Percentiles rank a stretch among this genome's conserved stretches.
Conservation (phyloP, 305 asterid species). For the Fraxinus ornus region DNA sequence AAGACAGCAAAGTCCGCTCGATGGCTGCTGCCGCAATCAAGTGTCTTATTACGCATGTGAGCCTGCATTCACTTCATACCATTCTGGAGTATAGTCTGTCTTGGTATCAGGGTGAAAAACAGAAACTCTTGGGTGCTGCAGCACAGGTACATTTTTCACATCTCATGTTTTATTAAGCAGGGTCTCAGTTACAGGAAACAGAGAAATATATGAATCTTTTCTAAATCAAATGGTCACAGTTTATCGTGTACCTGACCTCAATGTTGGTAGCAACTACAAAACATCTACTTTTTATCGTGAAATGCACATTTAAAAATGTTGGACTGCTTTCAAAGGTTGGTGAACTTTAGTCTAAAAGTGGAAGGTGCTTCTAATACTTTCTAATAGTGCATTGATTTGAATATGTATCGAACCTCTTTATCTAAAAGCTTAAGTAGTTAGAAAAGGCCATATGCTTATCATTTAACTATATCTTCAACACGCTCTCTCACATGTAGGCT, state of each 20-base stretch:
- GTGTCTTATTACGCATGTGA: conserved; percentile 73
- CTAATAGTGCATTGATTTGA: neutral
- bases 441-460: neutral
- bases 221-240: neutral
- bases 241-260: neutral
- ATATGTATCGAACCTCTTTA: neutral
- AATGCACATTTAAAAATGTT: neutral
- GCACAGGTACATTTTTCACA: conserved; percentile 65
- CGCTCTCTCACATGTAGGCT: neutral
- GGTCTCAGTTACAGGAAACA: neutral
- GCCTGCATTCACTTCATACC: conserved; percentile 43
- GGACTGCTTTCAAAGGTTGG: neutral
- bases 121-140: conserved; percentile 72
- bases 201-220: neutral
- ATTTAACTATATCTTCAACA: neutral
- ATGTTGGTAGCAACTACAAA: neutral
- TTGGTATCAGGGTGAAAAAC: conserved; percentile 76
- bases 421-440: neutral
- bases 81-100: conserved; percentile 64
- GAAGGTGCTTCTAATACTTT: neutral
- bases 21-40: conserved; percentile 82
- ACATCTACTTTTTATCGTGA: neutral
- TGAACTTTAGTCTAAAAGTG: neutral
- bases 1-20: conserved; percentile 73
- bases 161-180: neutral